Evolutionary conservation across 106 monocot genomes (phyloP), one percentile per base, ranked within the genome.

Genomic region (Apostasia shenzhenica): DNA sequence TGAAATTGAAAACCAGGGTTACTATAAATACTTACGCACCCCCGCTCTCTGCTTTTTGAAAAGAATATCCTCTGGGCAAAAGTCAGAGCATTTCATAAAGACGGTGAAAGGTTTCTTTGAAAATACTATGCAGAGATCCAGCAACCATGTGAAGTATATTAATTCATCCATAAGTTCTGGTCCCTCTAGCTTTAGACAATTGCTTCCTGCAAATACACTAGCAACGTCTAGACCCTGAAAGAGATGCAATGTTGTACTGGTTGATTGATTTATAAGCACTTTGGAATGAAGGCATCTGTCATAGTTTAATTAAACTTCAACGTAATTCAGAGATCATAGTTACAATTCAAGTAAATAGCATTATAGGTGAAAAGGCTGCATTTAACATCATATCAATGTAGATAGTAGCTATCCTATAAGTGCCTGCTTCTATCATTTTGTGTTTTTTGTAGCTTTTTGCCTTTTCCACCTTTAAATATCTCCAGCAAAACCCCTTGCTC

Each of bases 201-300:
- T 74, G 63, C 53, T 78, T 70, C 80, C 81, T 67, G 82, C 74
- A 77, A 85, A 89, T 69, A 85, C 77, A 61, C 80, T 82, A 5
- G 85, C 81, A 12, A 82, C 79, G 60, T 89, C 80, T 55, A 77
- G 38, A 56, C 89, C 85, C 89, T 89, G 77, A 63, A 73, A 79
- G 45, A n/a, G 2, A 63, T 61, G 11, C 41, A 55, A 68, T 26
- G 26, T 26, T 26, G 26, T 26, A 26, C 26, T 26, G 26, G 26
- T 26, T 26, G 26, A 26, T 26, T 26, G 26, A 26, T 26, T 26
- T 26, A 26, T 26, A 26, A 26, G 26, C 0, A 26, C 26, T 26
- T 26, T 26, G 26, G 26, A 26, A 26, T 26, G 26, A 26, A 26
- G 26, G 26, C 26, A 26, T 26, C 26, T 26, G 26, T 26, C 26